These are phyloP conservation scores for Tephrocybe sp. DNA, from an alignment of 768 basidiomycete species.

Conservation along the genomic window DNA sequence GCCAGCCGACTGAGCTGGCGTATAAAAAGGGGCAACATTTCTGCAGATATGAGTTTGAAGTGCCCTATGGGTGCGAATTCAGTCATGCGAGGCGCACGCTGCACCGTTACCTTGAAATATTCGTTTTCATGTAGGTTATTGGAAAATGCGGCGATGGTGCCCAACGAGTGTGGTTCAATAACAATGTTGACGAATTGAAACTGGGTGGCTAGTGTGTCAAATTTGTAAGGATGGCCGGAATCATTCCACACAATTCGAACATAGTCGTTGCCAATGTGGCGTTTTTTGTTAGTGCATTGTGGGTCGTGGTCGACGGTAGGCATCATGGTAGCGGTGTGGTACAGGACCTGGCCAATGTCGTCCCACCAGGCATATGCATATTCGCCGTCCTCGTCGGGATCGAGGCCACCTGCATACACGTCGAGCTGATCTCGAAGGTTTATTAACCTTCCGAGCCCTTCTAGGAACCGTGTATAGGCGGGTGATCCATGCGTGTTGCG, in stretches of 20 bases:
- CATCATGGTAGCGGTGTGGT: conserved; percentile 98
- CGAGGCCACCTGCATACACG: conserved; percentile 90
- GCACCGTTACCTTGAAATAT: conserved; percentile 93
- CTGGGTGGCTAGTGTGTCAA: conserved; percentile 89
- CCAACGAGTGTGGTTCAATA: conserved; percentile 89
- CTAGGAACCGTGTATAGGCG: conserved; percentile 90
- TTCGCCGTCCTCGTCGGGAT: conserved; percentile 90
- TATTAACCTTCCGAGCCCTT: conserved; percentile 86
- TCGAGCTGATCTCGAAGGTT: conserved; percentile 87
- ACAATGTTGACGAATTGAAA: conserved; percentile 99
- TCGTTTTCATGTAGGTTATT: conserved; percentile 87
- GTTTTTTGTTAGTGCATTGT: conserved; percentile 82
- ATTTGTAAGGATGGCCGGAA: conserved; percentile 83
- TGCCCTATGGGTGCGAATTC: conserved; percentile 92
- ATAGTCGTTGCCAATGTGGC: conserved; percentile 95
- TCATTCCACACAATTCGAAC: conserved; percentile 99
- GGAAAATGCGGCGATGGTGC: conserved; percentile 82
- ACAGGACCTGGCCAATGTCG: conserved; percentile 92
- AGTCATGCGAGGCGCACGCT: conserved; percentile 86
- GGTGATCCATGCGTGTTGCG: conserved; percentile 91
- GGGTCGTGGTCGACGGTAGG: conserved; percentile 72
- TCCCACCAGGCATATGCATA: conserved; percentile 99
- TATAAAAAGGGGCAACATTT: conserved; percentile 82
- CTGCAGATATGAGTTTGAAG: conserved; percentile 92
- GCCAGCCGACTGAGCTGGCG: conserved; percentile 85